Evolutionary conservation across 2,329 filamentous ascomycete genomes (phyloP), one percentile per base, ranked within the genome.

Genomic region (Triangularia verruculosa): DNA sequence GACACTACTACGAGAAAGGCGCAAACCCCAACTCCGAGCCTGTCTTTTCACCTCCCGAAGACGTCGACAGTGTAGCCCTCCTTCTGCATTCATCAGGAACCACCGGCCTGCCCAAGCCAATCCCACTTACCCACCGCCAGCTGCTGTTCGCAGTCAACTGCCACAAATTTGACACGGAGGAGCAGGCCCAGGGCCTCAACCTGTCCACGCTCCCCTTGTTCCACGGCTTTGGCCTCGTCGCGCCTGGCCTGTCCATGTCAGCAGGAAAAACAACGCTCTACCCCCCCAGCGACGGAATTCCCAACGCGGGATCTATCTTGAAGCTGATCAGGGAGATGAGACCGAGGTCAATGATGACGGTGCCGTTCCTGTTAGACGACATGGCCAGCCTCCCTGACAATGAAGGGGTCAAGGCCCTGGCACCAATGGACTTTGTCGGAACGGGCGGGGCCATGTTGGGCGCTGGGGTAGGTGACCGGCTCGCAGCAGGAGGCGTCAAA

Each of bases 11-110:
- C n/a, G n/a, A n/a, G n/a, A n/a, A n/a, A n/a, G n/a, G n/a, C n/a
- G n/a, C n/a, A n/a, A n/a, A 39, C 34, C 34, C 13, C 13, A 5
- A 39, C n/a, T n/a, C n/a, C n/a, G n/a, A n/a, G n/a, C n/a, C n/a
- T n/a, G n/a, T n/a, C n/a, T n/a, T n/a, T n/a, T n/a, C n/a, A n/a
- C n/a, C 22, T n/a, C 53, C 53, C 3, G 15, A 12, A 25, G 13
- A 56, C 3, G 11, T n/a, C 24, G 24, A 30, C 27, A 32, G 22
- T 20, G 13, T 28, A 20, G 32, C 32, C 5, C 25, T 56, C 4
- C 25, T 56, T n/a, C 54, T 56, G 6, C 54, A 56, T 28, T 56
- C 54, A 6, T 56, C 54, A 8, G 54, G 54, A 13, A 56, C 54
- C 25, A 30, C 54, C 20, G 54, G 54, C 3, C 54, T 56, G 24